Conservation (phyloP, 371 early-diverging fungal genomes). For the Mortierella sp. region DNA sequence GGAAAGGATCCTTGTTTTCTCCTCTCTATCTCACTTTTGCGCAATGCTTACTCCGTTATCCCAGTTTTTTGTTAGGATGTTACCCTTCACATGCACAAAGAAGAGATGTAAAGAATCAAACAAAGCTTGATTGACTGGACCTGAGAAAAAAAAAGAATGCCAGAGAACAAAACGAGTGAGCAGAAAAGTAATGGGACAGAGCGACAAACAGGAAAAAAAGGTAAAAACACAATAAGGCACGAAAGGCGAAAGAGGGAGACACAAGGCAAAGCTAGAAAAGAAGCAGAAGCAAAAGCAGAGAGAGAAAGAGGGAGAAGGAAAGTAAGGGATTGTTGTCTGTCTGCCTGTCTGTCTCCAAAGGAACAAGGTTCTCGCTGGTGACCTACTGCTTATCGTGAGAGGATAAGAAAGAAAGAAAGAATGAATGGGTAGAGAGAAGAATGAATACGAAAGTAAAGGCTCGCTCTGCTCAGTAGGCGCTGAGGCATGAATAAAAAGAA, state of each 20-base stretch:
- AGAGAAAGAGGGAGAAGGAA: no score
- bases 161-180: not conserved
- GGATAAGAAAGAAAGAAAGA: not conserved
- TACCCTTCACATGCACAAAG: not conserved
- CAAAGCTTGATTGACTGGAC: no score
- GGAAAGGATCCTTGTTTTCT: not conserved
- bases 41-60: not conserved
- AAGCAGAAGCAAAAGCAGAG: not conserved
- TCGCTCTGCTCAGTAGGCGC: not conserved
- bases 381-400: conserved; percentile 1
- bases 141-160: not conserved
- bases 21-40: no score
- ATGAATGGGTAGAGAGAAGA: not conserved
- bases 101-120: not conserved
- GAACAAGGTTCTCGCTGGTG: conserved; percentile 5
- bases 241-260: not conserved
- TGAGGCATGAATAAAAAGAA: not conserved
- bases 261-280: not conserved
- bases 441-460: not conserved
- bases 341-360: not conserved
- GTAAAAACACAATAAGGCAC: not conserved
- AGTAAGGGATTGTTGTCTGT: not conserved
- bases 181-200: not conserved
- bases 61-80: not conserved
- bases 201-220: not conserved